Conservation (phyloP, 805 yeast genomes). For the Starmerella stellata region DNA sequence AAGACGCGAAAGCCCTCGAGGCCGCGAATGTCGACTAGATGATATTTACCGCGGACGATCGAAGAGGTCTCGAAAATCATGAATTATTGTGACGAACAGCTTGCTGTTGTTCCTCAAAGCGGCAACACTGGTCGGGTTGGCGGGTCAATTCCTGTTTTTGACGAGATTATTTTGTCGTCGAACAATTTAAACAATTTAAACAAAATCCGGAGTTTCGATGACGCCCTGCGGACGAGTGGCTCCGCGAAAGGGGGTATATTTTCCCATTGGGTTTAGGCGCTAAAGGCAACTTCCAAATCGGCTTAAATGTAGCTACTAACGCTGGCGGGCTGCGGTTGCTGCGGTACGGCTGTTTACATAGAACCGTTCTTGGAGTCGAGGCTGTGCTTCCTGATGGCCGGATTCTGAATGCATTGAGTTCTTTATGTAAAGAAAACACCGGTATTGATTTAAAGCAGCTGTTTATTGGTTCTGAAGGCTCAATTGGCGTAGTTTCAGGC, state of each 20-base stretch:
- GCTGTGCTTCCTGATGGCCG: slow-evolving; percentile 80
- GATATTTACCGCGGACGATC: slow-evolving; percentile 65
- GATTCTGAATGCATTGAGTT: slow-evolving; percentile 55
- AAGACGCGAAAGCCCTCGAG: slow-evolving; percentile 44
- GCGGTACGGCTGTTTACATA: slow-evolving; percentile 83
- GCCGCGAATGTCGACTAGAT: slow-evolving; percentile 80
- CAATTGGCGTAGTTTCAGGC: slow-evolving; percentile 78
- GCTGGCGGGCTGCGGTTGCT: slow-evolving; percentile 84
- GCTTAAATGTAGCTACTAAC: slow-evolving; percentile 90
- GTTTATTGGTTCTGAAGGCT: slow-evolving; percentile 86
- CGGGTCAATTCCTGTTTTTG: slow-evolving; percentile 82
- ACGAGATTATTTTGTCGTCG: slow-evolving; percentile 62
- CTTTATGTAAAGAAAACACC: slow-evolving; percentile 84
- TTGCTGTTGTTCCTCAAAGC: slow-evolving; percentile 90
- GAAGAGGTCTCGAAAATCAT: slow-evolving; percentile 59
- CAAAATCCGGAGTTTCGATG: slow-evolving; percentile 63
- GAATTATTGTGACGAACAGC: slow-evolving; percentile 57
- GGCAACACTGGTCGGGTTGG: slow-evolving; percentile 95
- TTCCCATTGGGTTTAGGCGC: slow-evolving; percentile 92
- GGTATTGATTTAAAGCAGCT: slow-evolving; percentile 85
- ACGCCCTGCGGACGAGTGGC: slow-evolving; percentile 55
- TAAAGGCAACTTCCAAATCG: slow-evolving; percentile 87
- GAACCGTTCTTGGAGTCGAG: slow-evolving; percentile 75
- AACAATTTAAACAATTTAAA: slow-evolving; percentile 53
- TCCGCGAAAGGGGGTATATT: slow-evolving; percentile 69